Percentiles rank a stretch among this genome's conserved stretches.
Evolutionary conservation across 2,329 filamentous ascomycete genomes (phyloP).

Genomic region (Trichoderma afroharzianum): DNA sequence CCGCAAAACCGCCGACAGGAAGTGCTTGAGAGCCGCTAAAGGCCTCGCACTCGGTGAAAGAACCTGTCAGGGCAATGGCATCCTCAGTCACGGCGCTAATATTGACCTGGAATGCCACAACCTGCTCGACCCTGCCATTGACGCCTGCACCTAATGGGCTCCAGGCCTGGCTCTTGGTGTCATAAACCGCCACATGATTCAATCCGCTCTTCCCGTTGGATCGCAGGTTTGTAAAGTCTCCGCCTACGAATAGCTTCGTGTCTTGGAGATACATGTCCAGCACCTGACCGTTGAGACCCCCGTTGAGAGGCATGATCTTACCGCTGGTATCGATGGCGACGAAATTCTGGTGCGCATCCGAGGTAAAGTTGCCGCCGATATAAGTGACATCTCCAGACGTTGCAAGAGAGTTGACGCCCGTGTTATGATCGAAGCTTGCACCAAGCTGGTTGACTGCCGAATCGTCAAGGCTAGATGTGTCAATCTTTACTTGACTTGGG

Average conservation of each 20-base stretch:
- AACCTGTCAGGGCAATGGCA: conserved; percentile 75
- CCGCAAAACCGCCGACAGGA: conserved; percentile 70
- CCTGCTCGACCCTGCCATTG: conserved; percentile 68
- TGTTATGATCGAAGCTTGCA: conserved; percentile 61
- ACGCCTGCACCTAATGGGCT: conserved; percentile 78
- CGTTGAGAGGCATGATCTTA: conserved; percentile 58
- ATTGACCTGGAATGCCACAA: conserved; percentile 78
- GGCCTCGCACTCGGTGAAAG: conserved; percentile 68
- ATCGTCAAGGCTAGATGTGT: conserved; percentile 59
- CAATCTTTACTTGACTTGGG: conserved; percentile 51
- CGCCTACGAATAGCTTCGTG: conserved; percentile 73
- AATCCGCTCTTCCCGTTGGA: conserved; percentile 61
- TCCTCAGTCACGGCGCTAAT: conserved; percentile 66
- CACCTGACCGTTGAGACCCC: conserved; percentile 80
- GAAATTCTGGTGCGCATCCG: conserved; percentile 66
- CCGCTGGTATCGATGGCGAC: conserved; percentile 66
- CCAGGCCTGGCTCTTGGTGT: conserved; percentile 68
- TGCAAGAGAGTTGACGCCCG: conserved; percentile 67
- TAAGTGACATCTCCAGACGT: conserved; percentile 64
- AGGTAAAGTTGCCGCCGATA: conserved; percentile 81
- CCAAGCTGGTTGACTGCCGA: conserved; percentile 78
- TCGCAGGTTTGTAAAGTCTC: conserved; percentile 74
- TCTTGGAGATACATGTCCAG: conserved; percentile 64
- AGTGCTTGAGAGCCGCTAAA: conserved; percentile 62
- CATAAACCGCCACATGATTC: conserved; percentile 73